Conservation (phyloP, 2,329 filamentous ascomycete species). For the Cercospora zeina region DNA sequence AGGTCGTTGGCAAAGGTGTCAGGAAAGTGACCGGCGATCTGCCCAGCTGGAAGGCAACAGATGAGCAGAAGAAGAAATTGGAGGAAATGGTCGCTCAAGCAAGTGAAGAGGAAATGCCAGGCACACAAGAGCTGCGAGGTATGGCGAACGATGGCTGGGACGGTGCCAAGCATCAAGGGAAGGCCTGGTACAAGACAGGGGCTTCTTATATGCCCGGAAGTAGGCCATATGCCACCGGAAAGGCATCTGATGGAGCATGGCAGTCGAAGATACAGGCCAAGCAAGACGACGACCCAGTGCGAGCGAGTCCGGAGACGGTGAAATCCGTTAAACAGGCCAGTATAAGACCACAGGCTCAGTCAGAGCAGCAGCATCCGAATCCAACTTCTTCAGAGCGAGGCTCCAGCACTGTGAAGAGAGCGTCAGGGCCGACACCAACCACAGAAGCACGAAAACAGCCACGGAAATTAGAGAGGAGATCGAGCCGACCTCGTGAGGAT, state of each 20-base stretch:
- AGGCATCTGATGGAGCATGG: constrained; percentile 18
- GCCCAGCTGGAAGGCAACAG: constrained; percentile 36
- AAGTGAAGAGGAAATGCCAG: constrained; percentile 34
- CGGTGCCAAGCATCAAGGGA: constrained; percentile 19
- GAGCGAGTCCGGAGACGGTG: constrained; percentile 16
- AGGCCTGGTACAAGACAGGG: constrained; percentile 16
- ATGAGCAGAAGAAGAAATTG: constrained; percentile 37
- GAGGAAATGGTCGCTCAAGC: constrained; percentile 40
- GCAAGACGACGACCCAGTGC: constrained; percentile 13
- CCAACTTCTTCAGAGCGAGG: background rate
- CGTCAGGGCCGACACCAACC: background rate
- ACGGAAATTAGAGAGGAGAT: constrained; percentile 26
- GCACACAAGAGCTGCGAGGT: constrained; percentile 21
- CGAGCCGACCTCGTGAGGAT: background rate
- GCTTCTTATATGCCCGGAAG: constrained; percentile 22
- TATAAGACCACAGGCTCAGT: constrained; percentile 1
- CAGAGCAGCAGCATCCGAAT: background rate
- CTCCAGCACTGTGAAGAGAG: background rate
- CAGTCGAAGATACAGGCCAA: constrained; percentile 15
- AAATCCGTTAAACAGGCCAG: constrained; percentile 19
- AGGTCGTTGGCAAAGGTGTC: constrained; percentile 31
- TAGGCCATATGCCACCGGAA: constrained; percentile 5
- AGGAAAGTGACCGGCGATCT: constrained; percentile 35
- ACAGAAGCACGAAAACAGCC: constrained; percentile 25
- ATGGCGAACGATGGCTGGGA: constrained; percentile 23